Base-by-base conservation (phyloP, 768 basidiomycete genomes). In the Tubosaeta sp. region DNA sequence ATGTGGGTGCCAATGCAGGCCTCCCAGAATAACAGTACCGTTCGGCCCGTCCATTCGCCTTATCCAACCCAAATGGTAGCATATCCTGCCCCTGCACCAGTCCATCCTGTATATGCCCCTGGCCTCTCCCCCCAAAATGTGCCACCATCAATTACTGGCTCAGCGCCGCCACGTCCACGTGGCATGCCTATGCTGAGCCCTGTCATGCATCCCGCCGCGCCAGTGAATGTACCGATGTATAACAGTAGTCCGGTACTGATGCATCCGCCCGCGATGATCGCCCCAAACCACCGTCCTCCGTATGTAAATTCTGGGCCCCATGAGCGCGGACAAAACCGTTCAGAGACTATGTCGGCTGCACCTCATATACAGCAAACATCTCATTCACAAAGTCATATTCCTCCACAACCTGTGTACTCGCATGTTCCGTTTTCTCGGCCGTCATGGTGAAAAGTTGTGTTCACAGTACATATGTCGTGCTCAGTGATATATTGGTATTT, bases 181-280 rank as follows among this genome's bases (percentile, higher is more conserved):
- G 75, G 71, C 46, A 70, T 86, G 69, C 67, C 79, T 13, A 69
- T 86, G 65, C 79, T 89, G 69, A 89, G 86, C 63, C 88, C 88
- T n/a, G 79, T 78, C n/a, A 75, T 87, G 71, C 69, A 79, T 30
- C 79, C 79, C 63, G 76, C 81, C n/a, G 70, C 72, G 21, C 69
- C 76, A 46, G 61, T 59, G 7, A 69, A 62, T 43, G 52, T 66
- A 44, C 63, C 75, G 14, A 82, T 88, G 78, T 89, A 87, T 65
- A 76, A 74, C 6, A 69, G 76, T 32, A 88, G 86, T 61, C 87
- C 87, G 11, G 81, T 83, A 16, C 65, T 90, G 65, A 79, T 90
- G 73, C 86, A 72, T 44, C 62, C 73, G 6, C 74, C 73, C 29
- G 72, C 74, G 46, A 73, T 77, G 65, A 67, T 70, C 41, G 30